These are phyloP conservation scores for Boletus patriciae DNA, from an alignment of 768 basidiomycete genomes.

Conservation along the genomic window DNA sequence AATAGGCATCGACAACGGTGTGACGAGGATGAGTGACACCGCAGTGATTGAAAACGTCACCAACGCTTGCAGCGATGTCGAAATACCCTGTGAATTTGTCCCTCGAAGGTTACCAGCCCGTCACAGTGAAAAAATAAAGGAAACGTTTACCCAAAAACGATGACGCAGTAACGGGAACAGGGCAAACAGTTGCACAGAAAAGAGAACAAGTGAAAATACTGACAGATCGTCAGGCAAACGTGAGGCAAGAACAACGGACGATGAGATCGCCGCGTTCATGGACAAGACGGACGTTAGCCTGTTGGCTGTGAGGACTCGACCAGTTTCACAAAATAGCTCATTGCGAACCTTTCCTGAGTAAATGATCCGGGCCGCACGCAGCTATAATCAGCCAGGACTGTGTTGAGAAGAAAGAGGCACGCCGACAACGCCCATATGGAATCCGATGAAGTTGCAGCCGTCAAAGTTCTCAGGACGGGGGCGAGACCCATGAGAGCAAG, in stretches of 20 bases:
- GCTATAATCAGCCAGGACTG: constrained; percentile 81
- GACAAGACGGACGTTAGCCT: constrained; percentile 83
- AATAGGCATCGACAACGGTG: constrained; percentile 54
- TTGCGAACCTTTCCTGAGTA: constrained; percentile 57
- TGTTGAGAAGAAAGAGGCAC: constrained; percentile 76
- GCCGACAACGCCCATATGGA: constrained; percentile 97
- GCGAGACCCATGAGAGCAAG: constrained; percentile 86
- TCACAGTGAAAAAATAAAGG: constrained; percentile 12
- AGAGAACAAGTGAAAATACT: constrained; percentile 86
- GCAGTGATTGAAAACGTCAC: constrained; percentile 55
- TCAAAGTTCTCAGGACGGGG: constrained; percentile 88
- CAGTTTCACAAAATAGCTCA: constrained; percentile 21
- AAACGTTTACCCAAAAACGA: constrained; percentile 58
- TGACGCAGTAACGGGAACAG: constrained; percentile 78
- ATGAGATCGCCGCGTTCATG: constrained; percentile 89
- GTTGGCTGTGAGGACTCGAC: constrained; percentile 28
- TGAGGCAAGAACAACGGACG: constrained; percentile 90
- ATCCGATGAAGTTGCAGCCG: constrained; percentile 93
- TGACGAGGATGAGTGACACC: constrained; percentile 52
- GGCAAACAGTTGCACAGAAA: constrained; percentile 82
- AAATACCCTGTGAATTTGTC: constrained; percentile 43
- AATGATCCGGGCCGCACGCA: constrained; percentile 44
- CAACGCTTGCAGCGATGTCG: constrained; percentile 44
- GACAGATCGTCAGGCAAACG: constrained; percentile 79
- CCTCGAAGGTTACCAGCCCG: constrained; percentile 6